Evolutionary conservation across 2,329 filamentous ascomycete genomes (phyloP), one percentile per base, ranked within the genome.

Genomic region (Diaporthe destruens): DNA sequence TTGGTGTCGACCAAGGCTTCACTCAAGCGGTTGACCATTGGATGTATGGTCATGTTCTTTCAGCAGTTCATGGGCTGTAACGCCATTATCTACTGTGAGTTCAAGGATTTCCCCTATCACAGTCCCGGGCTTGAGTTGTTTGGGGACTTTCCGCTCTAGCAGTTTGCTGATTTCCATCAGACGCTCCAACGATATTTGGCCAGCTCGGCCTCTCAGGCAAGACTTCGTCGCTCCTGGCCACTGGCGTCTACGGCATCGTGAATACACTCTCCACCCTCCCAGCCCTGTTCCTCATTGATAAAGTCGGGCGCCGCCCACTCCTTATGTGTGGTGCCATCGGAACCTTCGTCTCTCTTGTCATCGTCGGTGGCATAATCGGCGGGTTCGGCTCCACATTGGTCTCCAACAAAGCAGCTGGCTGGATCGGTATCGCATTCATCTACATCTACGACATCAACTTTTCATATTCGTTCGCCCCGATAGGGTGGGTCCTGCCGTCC

Each of bases 361-460:
- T 90, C 73, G 85, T 90, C 36, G 88, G 86, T 7, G 85, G 82
- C 47, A 87, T 90, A 66, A 82, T 86, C 44, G 88, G 84, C 8
- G 82, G 82, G 3, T 87, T 85, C 77, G 82, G 86, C 54, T 75
- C 85, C 73, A 77, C 80, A 0, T 2, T 66, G 44, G 61, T 53
- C n/a, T 66, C 61, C 11, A 84, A 90, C 76, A 79, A 80, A 34
- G 83, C 82, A 0, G 88, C 87, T 0, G 89, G 88, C 3, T 91
- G 89, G 88, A 88, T 84, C 6, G 88, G 87, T 1, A 86, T 90
- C 0, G 87, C 87, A 0, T 87, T 90, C 75, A 81, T 90, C n/a
- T 86, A 88, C 75, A 82, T 90, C 71, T 90, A 90, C 77, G 88
- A 80, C 74, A 76, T 81, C 65, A 80, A 82, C 72, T 82, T 82